These are phyloP conservation scores for Helichrysum umbraculigerum DNA, from an alignment of 129 eudicot species.

Conservation along the genomic window DNA sequence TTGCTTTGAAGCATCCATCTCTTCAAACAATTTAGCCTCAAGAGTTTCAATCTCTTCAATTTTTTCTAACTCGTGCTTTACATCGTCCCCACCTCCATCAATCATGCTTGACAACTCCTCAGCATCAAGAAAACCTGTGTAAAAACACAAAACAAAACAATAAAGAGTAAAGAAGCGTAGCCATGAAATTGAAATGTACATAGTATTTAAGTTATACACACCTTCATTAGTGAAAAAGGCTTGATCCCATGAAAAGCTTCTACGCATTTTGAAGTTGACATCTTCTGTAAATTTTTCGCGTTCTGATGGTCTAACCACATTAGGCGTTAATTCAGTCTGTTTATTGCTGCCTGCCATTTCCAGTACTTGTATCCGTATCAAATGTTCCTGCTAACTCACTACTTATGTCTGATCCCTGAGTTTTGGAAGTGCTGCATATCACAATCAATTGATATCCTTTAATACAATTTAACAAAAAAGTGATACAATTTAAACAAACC, in stretches of 20 bases:
- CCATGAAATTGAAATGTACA: neutral
- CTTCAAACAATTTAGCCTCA: constrained; percentile 63
- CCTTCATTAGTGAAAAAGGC: constrained; percentile 82
- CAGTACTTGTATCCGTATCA: constrained; percentile 22
- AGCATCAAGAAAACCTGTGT: constrained; percentile 67
- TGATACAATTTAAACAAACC: too few species aligned
- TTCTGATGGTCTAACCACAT: neutral
- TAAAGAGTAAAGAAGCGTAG: neutral
- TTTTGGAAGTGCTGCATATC: neutral
- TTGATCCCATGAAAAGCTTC: constrained; percentile 85
- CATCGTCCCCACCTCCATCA: constrained; percentile 42
- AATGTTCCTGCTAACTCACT: constrained; percentile 36
- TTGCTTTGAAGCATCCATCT: constrained; percentile 71
- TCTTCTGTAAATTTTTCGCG: constrained; percentile 27
- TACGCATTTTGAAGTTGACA: constrained; percentile 57
- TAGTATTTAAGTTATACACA: constrained; percentile 18
- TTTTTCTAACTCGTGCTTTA: constrained; percentile 40
- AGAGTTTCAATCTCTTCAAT: constrained; percentile 47
- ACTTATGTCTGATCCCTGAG: neutral
- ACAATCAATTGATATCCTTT: neutral
- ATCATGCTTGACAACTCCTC: constrained; percentile 84
- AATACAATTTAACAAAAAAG: neutral
- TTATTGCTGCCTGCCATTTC: constrained; percentile 22
- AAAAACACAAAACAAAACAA: neutral
- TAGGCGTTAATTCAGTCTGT: constrained; percentile 1